Percentiles rank a stretch among this genome's conserved stretches.
phyloP scores from a whole-genome alignment of 116 monocot species.

The Zostera marina region DNA sequence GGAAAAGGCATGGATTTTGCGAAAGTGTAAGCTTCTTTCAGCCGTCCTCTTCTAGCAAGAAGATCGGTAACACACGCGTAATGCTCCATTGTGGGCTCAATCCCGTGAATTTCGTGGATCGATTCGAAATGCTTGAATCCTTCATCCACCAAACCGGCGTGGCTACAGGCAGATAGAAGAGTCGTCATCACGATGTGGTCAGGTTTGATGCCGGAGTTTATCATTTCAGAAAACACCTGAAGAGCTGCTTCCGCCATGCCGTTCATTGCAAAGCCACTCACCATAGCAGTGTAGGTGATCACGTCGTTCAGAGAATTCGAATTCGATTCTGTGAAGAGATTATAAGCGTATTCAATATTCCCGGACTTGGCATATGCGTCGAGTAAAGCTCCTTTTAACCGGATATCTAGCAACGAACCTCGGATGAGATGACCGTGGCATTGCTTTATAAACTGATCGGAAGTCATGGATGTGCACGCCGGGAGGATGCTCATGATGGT shows the following conservation, averaged over 20 bases:
- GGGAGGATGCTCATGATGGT: constrained; percentile 44
- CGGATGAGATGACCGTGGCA: constrained; percentile 41
- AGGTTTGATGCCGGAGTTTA: constrained; percentile 29
- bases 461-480: constrained; percentile 32
- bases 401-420: constrained; percentile 18
- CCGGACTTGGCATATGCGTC: constrained; percentile 68
- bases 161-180: constrained; percentile 67
- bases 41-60: constrained; percentile 39
- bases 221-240: constrained; percentile 30
- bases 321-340: constrained; percentile 19
- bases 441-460: constrained; percentile 32
- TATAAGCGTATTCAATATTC: constrained; percentile 24
- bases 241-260: constrained; percentile 52
- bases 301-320: constrained; percentile 27
- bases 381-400: constrained; percentile 39
- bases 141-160: constrained; percentile 39
- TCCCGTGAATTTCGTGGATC: constrained; percentile 17
- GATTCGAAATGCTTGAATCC: constrained; percentile 41
- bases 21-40: constrained; percentile 50
- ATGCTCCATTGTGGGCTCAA: constrained; percentile 46
- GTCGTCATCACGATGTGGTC: constrained; percentile 50
- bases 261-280: constrained; percentile 44
- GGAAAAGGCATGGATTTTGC: constrained; percentile 31
- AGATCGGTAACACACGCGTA: constrained; percentile 60
- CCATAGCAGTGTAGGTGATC: constrained; percentile 41